Base-by-base conservation (phyloP, 257 asterid genomes). In the Scutellaria minor region DNA sequence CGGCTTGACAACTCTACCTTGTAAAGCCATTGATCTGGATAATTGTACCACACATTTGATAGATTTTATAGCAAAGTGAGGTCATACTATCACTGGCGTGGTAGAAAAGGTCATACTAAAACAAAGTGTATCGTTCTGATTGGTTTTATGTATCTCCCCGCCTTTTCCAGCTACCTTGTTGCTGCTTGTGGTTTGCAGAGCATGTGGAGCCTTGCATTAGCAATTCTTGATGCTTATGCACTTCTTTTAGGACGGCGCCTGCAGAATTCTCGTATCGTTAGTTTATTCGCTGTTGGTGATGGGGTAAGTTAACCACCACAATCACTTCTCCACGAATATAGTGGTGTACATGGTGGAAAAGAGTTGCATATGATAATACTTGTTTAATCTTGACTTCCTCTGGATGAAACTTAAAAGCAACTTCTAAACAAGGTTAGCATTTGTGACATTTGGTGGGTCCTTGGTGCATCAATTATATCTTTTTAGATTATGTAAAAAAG, bases 111-210 rank as follows among this genome's bases (percentile, higher is more conserved):
- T 68, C 51, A 18, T 48, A 18, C 56, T 52, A 37, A 12, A 51
- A 55, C 14, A 31, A 44, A 56, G 57, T 64, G 31, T 39, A 46
- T 42, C 15, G n/a, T 0, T 37, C 59, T 70, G 48, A 39, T 39
- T 31, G 51, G 58, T 75, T 15, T 66, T 46, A 31, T 68, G 4
- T 58, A 48, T 56, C 41, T 31, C 5, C 72, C 46, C 71, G 13
- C 50, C n/a, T 60, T 53, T 74, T 14, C 64, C 85, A 90, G 97
- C 83, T 90, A 86, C 83, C 93, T 90, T 47, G 97, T 90, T 62
- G 96, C 97, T 72, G 97, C 97, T 68, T 83, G 87, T 66, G 93
- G 96, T 52, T 74, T 90, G 80, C 96, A 90, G 84, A 86, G 90
- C 85, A 31, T 82, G 82, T 90, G 97, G 97, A 90, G 97, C 88